A percentile compares a stretch with the other conserved stretches of the same genome.
phyloP scores from a whole-genome alignment of 495 filamentous ascomycete genomes.

The Lasiosphaeris hirsuta region DNA sequence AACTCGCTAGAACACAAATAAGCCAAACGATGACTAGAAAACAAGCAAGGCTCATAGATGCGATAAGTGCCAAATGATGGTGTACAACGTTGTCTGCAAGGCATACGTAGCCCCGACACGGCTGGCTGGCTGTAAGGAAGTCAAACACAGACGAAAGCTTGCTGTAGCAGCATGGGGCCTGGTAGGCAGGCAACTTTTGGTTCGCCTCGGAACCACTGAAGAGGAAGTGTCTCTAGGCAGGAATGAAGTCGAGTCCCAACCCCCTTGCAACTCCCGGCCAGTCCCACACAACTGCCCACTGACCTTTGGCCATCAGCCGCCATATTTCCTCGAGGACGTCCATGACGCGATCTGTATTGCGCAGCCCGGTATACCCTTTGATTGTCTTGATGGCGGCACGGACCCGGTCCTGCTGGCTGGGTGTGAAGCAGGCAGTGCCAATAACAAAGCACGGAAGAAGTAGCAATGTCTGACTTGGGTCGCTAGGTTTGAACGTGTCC shows the following conservation, averaged over 20 bases:
- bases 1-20: neutral
- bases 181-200: too few species aligned
- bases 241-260: constrained; percentile 79
- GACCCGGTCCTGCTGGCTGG: constrained; percentile 65
- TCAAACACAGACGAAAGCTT: constrained; percentile 2
- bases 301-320: constrained; percentile 73
- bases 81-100: constrained; percentile 11
- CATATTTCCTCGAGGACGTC: constrained; percentile 78
- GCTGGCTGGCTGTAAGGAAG: neutral
- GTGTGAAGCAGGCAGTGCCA: constrained; percentile 78
- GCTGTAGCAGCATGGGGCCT: too few species aligned
- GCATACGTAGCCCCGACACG: neutral
- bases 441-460: constrained; percentile 84
- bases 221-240: constrained; percentile 27
- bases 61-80: neutral
- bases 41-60: too few species aligned
- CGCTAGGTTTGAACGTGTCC: constrained; percentile 56
- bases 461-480: constrained; percentile 69
- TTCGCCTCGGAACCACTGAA: too few species aligned
- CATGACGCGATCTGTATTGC: constrained; percentile 74
- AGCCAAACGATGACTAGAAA: neutral
- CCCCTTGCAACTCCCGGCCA: constrained; percentile 78
- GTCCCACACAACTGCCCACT: constrained; percentile 77
- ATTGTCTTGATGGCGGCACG: constrained; percentile 64
- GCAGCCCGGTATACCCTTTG: constrained; percentile 72